Evolutionary conservation across 2,329 filamentous ascomycete species (phyloP).

Genomic region (Cucurbitaria berberidis): DNA sequence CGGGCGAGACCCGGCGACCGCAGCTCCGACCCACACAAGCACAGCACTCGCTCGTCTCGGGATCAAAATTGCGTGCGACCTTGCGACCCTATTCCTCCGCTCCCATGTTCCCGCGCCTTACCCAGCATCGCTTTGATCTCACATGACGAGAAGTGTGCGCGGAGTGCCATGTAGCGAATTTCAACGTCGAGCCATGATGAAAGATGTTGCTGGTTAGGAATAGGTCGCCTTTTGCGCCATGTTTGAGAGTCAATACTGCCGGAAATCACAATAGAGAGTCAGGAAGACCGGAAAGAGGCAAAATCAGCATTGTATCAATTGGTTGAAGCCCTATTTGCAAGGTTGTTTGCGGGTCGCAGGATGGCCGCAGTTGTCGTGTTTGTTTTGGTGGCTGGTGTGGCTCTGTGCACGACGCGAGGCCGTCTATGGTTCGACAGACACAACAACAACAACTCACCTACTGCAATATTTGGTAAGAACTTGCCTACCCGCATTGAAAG

Average conservation of each 20-base stretch:
- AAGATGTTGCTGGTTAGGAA: conserved; percentile 13
- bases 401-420: conserved; percentile 39
- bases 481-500: conserved; percentile 20
- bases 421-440: conserved; percentile 29
- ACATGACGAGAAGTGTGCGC: conserved; percentile 48
- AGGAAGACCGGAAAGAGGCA: conserved; percentile 24
- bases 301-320: conserved; percentile 36
- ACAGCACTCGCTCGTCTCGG: conserved; percentile 45
- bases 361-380: conserved; percentile 42
- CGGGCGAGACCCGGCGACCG: conserved; percentile 35
- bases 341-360: conserved; percentile 38
- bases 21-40: conserved; percentile 44
- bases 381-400: conserved; percentile 42
- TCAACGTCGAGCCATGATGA: conserved; percentile 45
- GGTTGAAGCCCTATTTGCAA: conserved; percentile 39
- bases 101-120: conserved; percentile 43
- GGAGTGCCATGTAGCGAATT: conserved; percentile 49
- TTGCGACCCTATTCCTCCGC: conserved; percentile 37
- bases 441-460: conserved; percentile 37
- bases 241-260: conserved; percentile 24
- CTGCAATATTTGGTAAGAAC: conserved; percentile 23
- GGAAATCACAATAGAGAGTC: conserved; percentile 22
- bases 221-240: conserved; percentile 25
- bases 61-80: conserved; percentile 50
- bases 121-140: conserved; percentile 49